Conservation (phyloP, 495 filamentous ascomycete genomes). For the Daldinia childiae region DNA sequence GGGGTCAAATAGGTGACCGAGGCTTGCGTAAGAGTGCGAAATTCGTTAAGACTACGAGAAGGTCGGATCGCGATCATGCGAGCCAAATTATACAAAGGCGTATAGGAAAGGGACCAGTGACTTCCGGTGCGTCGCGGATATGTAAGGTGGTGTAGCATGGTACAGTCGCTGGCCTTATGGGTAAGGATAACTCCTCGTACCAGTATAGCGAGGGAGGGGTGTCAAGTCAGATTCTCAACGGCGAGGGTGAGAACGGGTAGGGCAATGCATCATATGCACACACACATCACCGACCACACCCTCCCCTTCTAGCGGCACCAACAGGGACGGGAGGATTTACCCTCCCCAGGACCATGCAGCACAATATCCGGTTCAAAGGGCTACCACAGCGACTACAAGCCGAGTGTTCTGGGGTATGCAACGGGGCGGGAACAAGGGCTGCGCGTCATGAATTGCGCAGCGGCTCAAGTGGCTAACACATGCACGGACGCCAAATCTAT, state of each 20-base stretch:
- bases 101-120: constrained; percentile 38
- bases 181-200: constrained; percentile 43
- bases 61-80: constrained; percentile 19
- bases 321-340: constrained; percentile 31
- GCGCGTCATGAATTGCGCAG: constrained; percentile 5
- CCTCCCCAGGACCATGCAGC: constrained; percentile 29
- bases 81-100: constrained; percentile 26
- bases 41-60: constrained; percentile 23
- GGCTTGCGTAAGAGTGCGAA: constrained; percentile 7
- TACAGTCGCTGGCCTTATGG: constrained; percentile 43
- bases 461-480: neutral
- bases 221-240: constrained; percentile 35
- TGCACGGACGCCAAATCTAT: constrained; percentile 3
- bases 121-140: constrained; percentile 43
- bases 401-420: constrained; percentile 24
- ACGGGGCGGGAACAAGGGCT: constrained; percentile 3
- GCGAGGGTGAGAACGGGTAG: constrained; percentile 41
- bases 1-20: constrained; percentile 18
- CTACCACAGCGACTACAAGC: constrained; percentile 17
- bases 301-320: constrained; percentile 27
- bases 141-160: constrained; percentile 42
- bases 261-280: constrained; percentile 39
- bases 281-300: constrained; percentile 41
- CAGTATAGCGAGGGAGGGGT: constrained; percentile 37
- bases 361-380: constrained; percentile 29